Base-by-base conservation (phyloP, 805 yeast species). In the Suhomyces canberraensis region DNA sequence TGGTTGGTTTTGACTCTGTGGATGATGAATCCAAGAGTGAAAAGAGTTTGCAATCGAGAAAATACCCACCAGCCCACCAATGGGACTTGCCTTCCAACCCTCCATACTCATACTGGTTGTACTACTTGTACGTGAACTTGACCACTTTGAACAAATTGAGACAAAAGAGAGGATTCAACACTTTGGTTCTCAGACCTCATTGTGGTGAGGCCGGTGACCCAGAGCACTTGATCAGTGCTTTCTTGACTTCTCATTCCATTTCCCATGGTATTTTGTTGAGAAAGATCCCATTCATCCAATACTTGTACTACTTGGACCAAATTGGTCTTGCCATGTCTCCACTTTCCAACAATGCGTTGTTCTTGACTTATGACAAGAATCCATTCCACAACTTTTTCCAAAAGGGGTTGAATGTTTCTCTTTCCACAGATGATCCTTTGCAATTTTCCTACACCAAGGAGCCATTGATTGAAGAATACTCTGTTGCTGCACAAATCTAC, bases 171-270 rank as follows among this genome's bases (percentile, higher is more conserved):
- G 84, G 85, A 0, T 84, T 78, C 62, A 90, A 85, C 58, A 90
- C 97, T 0, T 82, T 93, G 62, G 95, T 88, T n/a, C 68, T 93
- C 51, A 77, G 98, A 52, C 99, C 99, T 3, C 99, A 93, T 61
- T 87, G 96, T 50, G 99, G 99, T 45, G 99, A 93, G 63, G 99
- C 98, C n/a, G 99, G 99, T 42, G 98, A 93, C 56, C 97, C 98
- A 1, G 98, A 93, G 54, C 98, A 93, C 67, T 71, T 95, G 54
- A 86, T 90, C 30, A 76, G 90, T 34, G 90, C 98, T 1, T 93
- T 84, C 52, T 64, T 93, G 52, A 78, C 93, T 1, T 81, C 97
- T 1, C 95, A 91, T 54, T 87, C 95, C 35, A 93, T 93, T 42
- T 86, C 95, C 9, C 99, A 93, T 59, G 99, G 99, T 40, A 95